A percentile compares a stretch with the other conserved stretches of the same genome.
Conservation (phyloP, 192 early-diverging fungal genomes). For the Fimicolochytrium jonesii region DNA sequence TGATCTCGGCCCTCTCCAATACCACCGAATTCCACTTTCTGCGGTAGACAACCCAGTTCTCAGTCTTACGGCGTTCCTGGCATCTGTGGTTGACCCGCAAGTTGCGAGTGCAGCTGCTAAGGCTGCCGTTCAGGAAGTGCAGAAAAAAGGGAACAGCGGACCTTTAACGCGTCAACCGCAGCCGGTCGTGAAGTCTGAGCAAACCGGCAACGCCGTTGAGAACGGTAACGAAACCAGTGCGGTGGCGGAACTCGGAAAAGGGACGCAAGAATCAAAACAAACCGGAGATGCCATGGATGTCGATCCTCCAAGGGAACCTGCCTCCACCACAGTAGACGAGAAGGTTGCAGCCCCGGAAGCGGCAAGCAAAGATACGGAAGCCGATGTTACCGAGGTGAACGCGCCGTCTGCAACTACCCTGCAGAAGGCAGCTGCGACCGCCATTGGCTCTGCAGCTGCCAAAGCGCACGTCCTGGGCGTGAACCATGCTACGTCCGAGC, state of each 20-base stretch:
- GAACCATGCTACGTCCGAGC: conserved; percentile 82
- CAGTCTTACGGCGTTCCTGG: conserved; percentile 84
- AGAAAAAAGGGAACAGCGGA: too few relatives aligned
- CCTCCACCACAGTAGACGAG: too few relatives aligned
- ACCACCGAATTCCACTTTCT: conserved; percentile 68
- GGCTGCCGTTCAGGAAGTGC: conserved; percentile 70
- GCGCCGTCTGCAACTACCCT: conserved; percentile 35
- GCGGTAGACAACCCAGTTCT: conserved; percentile 87
- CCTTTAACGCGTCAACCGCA: too few relatives aligned
- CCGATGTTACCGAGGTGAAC: neutral
- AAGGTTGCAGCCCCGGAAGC: too few relatives aligned
- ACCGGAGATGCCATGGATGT: neutral
- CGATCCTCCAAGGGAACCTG: too few relatives aligned
- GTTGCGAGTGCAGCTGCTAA: conserved; percentile 85
- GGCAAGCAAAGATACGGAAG: neutral
- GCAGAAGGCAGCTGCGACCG: conserved; percentile 77
- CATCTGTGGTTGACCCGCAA: conserved; percentile 78
- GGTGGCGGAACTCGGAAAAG: too few relatives aligned
- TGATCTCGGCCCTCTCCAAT: conserved; percentile 63
- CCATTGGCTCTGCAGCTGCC: conserved; percentile 87
- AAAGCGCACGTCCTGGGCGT: conserved; percentile 80
- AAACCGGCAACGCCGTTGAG: neutral
- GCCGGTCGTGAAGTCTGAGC: too few relatives aligned
- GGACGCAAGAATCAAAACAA: neutral
- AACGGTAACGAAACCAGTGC: conserved; percentile 11